phyloP scores from a whole-genome alignment of 768 basidiomycete genomes.

The Mycena galericulata region DNA sequence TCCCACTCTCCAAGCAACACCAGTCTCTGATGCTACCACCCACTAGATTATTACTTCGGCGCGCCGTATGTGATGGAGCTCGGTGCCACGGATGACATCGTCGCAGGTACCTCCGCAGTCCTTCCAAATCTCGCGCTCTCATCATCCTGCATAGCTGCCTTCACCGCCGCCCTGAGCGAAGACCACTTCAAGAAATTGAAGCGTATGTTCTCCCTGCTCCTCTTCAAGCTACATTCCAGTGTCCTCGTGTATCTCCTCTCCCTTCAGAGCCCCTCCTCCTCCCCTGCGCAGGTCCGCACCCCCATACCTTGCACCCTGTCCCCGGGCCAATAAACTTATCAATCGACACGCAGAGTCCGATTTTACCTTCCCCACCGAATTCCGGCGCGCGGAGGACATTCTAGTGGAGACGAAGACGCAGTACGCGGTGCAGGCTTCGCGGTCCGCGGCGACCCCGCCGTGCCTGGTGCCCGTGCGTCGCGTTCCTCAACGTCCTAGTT shows the following conservation, averaged over 20 bases:
- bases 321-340: not conserved
- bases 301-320: too few species aligned
- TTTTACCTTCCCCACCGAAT: constrained; percentile 61
- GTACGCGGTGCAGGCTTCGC: constrained; percentile 72
- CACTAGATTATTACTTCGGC: constrained; percentile 69
- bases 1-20: too few species aligned
- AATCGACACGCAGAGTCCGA: constrained; percentile 66
- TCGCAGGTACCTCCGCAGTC: constrained; percentile 51
- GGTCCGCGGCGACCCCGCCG: constrained; percentile 56
- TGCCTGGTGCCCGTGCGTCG: constrained; percentile 43
- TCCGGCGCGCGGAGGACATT: constrained; percentile 67
- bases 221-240: not conserved
- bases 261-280: constrained; percentile 63
- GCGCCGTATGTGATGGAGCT: constrained; percentile 63
- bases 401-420: constrained; percentile 60
- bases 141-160: constrained; percentile 53
- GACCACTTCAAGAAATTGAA: constrained; percentile 60
- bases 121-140: not conserved
- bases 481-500: not conserved
- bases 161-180: constrained; percentile 62
- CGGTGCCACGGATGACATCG: constrained; percentile 57
- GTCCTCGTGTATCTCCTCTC: too few species aligned
- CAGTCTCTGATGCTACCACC: not conserved
- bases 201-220: constrained; percentile 47
- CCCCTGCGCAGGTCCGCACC: constrained; percentile 62